Evolutionary conservation across 2,329 filamentous ascomycete species (phyloP).

Genomic region (Ascochyta fabae): DNA sequence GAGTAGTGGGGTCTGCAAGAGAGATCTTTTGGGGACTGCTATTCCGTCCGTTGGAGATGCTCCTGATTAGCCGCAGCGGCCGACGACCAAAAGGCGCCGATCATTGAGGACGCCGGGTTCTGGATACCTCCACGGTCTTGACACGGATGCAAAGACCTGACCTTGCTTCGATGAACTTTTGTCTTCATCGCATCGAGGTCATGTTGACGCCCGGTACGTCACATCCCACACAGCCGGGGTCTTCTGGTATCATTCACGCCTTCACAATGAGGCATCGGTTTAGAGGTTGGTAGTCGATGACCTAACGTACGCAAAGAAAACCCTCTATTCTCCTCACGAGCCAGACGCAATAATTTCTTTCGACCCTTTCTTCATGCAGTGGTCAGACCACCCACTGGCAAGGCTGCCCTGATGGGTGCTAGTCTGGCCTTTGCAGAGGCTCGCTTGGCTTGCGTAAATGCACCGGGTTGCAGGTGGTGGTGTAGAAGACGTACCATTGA

Average conservation of each 20-base stretch:
- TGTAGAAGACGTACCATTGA: background rate
- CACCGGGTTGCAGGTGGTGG: background rate
- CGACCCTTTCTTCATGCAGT: background rate
- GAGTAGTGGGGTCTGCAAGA: slow-evolving; percentile 11
- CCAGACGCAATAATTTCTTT: too few relatives aligned
- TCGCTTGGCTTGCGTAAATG: background rate
- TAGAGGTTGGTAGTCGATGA: background rate
- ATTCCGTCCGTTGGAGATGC: background rate
- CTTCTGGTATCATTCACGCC: background rate
- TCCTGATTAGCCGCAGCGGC: background rate
- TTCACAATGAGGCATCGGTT: background rate
- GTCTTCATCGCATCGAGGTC: background rate
- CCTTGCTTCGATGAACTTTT: background rate
- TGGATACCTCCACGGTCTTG: background rate
- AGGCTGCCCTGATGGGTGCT: background rate
- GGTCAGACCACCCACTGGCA: background rate
- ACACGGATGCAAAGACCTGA: background rate
- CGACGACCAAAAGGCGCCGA: background rate
- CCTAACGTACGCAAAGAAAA: background rate
- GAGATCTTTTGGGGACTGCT: background rate
- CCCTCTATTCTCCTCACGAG: too few relatives aligned
- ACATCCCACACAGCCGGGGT: background rate
- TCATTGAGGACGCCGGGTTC: background rate
- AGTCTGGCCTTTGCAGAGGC: background rate
- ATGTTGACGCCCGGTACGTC: background rate